These are phyloP conservation scores for barrel medic (Medicago truncatula) DNA, from an alignment of 306 rosid species.

Conservation along the genomic window MtrunA17r5.0-ANR NC_053043.1:31079501-31080000, in stretches of 20 bases:
- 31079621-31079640: constrained; percentile 59
- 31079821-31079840: constrained; percentile 80
- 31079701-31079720: constrained; percentile 84
- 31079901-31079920: constrained; percentile 85
- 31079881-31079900: constrained; percentile 94
- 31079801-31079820: constrained; percentile 84
- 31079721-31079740: constrained; percentile 73
- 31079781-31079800: constrained; percentile 68
- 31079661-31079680: constrained; percentile 64
- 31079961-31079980: constrained; percentile 55
- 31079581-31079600: constrained; percentile 66
- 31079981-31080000: constrained; percentile 84
- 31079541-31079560: constrained; percentile 92
- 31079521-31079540: constrained; percentile 90
- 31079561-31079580: constrained; percentile 90
- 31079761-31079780: constrained; percentile 88
- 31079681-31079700: constrained; percentile 71
- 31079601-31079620: constrained; percentile 61
- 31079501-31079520: constrained; percentile 89
- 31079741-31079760: constrained; percentile 80
- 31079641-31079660: constrained; percentile 65
- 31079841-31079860: constrained; percentile 78
- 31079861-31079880: constrained; percentile 76
- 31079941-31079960: constrained; percentile 59
- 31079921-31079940: constrained; percentile 68